phyloP scores from a whole-genome alignment of 169 alveolate species.

The Plasmodium fragile region DNA sequence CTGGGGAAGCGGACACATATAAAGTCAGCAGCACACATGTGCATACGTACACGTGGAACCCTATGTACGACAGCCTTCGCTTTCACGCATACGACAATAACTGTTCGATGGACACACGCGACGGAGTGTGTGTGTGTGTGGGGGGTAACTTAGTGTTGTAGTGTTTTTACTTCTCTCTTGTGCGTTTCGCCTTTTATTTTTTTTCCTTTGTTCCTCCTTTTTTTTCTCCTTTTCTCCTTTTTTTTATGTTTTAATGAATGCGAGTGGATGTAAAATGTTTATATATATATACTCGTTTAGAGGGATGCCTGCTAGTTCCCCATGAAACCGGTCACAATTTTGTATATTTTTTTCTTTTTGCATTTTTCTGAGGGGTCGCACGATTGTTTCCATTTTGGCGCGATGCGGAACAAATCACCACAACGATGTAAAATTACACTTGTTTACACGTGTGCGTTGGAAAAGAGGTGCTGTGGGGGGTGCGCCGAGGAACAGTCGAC shows the following conservation, averaged over 20 bases:
- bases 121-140: not conserved
- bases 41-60: not conserved
- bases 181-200: not conserved
- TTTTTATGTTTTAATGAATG: not conserved
- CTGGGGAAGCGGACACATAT: not conserved
- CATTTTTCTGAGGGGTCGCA: not conserved
- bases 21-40: not conserved
- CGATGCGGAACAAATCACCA: not conserved
- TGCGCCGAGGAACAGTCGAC: not conserved
- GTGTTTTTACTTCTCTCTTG: not conserved
- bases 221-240: not conserved
- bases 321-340: not conserved
- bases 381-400: not conserved
- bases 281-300: not conserved
- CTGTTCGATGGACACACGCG: not conserved
- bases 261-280: not conserved
- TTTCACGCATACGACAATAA: not conserved
- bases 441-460: not conserved
- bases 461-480: not conserved
- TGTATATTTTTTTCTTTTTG: not conserved
- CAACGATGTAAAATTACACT: not conserved
- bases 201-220: not conserved
- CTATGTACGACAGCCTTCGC: not conserved
- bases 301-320: not conserved
- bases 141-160: not conserved